Evolutionary conservation across 306 rosid species (phyloP).

Genomic region (Benincasa hispida): DNA sequence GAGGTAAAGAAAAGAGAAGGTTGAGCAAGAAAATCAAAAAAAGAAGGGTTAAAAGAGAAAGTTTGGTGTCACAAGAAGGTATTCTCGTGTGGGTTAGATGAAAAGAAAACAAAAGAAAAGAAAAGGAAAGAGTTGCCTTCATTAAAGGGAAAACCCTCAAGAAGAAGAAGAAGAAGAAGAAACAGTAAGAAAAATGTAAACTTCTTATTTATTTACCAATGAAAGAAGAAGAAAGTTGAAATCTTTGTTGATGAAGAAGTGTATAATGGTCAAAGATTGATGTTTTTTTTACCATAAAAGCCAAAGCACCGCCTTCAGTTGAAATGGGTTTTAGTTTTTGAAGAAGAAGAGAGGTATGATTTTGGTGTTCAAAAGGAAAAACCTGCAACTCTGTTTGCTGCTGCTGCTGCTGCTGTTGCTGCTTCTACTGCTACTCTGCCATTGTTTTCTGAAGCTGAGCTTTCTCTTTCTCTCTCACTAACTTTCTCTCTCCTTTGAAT

Average conservation of each 20-base stretch:
- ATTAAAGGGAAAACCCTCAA: neutral
- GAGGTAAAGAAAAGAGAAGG: constrained; percentile 16
- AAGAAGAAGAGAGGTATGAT: neutral
- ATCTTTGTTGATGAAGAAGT: neutral
- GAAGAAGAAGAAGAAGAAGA: neutral
- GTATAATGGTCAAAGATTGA: neutral
- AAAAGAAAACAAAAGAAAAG: constrained; percentile 11
- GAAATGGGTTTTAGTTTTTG: neutral
- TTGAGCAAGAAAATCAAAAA: too few species aligned
- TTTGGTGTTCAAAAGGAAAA: neutral
- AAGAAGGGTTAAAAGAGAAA: constrained; percentile 15
- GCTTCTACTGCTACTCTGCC: neutral
- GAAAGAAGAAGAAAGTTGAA: constrained; percentile 11
- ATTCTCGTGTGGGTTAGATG: constrained; percentile 75
- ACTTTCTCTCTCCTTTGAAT: constrained; percentile 31
- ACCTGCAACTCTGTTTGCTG: neutral
- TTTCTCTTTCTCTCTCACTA: constrained; percentile 9
- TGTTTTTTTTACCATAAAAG: constrained; percentile 25
- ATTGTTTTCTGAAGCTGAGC: constrained; percentile 1
- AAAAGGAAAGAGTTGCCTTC: neutral
- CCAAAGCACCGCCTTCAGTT: constrained; percentile 37
- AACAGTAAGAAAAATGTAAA: neutral
- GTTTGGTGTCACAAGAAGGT: constrained; percentile 44
- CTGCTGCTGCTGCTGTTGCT: neutral
- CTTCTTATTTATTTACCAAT: constrained; percentile 26